phyloP scores from a whole-genome alignment of 179 eudicot species.

The Corrigiola litoralis region DNA sequence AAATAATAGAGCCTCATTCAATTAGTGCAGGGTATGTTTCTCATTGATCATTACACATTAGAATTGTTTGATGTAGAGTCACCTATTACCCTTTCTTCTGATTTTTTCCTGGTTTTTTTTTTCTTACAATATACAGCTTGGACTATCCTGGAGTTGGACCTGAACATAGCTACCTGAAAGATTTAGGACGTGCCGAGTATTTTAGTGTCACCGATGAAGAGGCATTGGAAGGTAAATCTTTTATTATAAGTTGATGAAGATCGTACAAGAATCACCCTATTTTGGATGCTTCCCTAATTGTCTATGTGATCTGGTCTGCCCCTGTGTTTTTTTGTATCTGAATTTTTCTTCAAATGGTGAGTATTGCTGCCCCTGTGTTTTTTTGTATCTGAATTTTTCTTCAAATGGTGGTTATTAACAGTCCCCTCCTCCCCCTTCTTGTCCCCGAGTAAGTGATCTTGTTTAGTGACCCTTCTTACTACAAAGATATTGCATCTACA shows the following conservation, averaged over 20 bases:
- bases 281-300: not conserved
- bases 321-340: too few relatives aligned
- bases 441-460: too few relatives aligned
- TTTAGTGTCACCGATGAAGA: constrained; percentile 82
- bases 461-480: too few relatives aligned
- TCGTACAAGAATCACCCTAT: not conserved
- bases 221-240: constrained; percentile 78
- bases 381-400: too few relatives aligned
- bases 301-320: not conserved
- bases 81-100: not conserved
- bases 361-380: too few relatives aligned
- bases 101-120: not conserved
- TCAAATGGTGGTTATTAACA: too few relatives aligned
- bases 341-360: too few relatives aligned
- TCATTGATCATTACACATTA: not conserved
- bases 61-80: not conserved
- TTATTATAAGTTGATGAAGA: not conserved
- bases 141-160: constrained; percentile 99
- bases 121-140: constrained; percentile 36
- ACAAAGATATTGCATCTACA: too few relatives aligned
- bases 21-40: constrained; percentile 68
- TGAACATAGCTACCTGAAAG: constrained; percentile 90
- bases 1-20: constrained; percentile 66
- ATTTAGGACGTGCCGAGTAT: constrained; percentile 90
- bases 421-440: too few relatives aligned